A percentile compares a stretch with the other conserved stretches of the same genome.
Evolutionary conservation across 2,329 filamentous ascomycete species (phyloP).

Genomic region (Ceratocystis variospora): DNA sequence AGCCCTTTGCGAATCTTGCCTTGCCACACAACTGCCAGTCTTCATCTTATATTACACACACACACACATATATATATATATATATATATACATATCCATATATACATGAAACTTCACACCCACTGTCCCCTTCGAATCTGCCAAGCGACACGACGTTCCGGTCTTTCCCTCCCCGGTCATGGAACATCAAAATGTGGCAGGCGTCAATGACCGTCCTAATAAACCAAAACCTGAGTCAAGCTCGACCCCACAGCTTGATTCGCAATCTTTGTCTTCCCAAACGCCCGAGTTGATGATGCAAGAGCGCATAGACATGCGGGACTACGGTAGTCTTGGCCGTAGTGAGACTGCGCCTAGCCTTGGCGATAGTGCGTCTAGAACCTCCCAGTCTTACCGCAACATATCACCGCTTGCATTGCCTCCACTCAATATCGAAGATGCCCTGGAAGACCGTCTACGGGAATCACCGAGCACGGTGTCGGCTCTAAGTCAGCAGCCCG

Average conservation of each 20-base stretch:
- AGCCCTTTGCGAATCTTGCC: no score
- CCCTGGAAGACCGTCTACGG: neutral
- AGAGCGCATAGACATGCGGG: slow-evolving; percentile 9
- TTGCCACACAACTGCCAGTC: no score
- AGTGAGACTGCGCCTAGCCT: neutral
- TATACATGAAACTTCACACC: neutral
- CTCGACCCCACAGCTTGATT: neutral
- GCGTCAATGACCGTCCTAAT: neutral
- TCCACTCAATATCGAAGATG: slow-evolving; percentile 11
- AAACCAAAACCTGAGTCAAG: neutral
- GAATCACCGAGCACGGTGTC: neutral
- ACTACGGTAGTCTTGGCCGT: slow-evolving; percentile 4
- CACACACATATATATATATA: no score
- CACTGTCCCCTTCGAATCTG: neutral
- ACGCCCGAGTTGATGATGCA: slow-evolving; percentile 1
- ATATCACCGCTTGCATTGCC: slow-evolving; percentile 14
- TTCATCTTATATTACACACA: neutral
- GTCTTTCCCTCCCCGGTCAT: neutral
- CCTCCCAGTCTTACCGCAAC: slow-evolving; percentile 11
- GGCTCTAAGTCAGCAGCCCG: neutral
- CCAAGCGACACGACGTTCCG: neutral
- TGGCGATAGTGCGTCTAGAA: slow-evolving; percentile 6
- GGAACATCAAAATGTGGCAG: neutral
- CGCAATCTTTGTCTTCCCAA: neutral
- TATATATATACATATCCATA: neutral